phyloP scores from a whole-genome alignment of 345 rosid species.

The Hypericum perforatum region DNA sequence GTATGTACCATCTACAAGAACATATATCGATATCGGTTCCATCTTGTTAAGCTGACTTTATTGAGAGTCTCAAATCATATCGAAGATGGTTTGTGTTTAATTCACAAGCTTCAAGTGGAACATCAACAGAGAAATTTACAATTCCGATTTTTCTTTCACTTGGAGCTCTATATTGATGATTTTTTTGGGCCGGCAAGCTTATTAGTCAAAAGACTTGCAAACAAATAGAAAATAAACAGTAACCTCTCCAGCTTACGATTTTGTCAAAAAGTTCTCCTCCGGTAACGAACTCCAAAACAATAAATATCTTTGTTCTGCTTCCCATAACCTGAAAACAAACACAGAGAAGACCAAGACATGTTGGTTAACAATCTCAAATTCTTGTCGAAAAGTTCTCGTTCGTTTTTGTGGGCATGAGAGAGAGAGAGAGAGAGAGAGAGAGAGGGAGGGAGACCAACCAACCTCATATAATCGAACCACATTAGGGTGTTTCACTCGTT shows the following conservation, averaged over 20 bases:
- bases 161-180: no score
- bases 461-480: slow-evolving; percentile 84
- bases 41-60: no score
- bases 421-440: slow-evolving; percentile 1
- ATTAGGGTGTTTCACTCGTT: slow-evolving; percentile 86
- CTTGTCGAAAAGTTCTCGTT: no score
- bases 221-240: background rate
- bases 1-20: no score
- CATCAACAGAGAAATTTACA: no score
- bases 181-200: no score
- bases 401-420: background rate
- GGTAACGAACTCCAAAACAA: slow-evolving; percentile 22
- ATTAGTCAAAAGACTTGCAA: background rate
- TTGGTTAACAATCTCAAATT: background rate
- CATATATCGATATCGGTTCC: no score
- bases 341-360: background rate
- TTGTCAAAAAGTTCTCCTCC: slow-evolving; percentile 29
- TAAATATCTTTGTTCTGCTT: slow-evolving; percentile 26
- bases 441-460: slow-evolving; percentile 16
- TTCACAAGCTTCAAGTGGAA: no score
- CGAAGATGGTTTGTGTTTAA: no score
- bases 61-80: no score
- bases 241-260: slow-evolving; percentile 13
- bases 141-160: no score
- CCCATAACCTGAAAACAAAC: slow-evolving; percentile 20